These are phyloP conservation scores for Tubosaeta sp. DNA, from an alignment of 768 basidiomycete genomes.

Conservation along the genomic window DNA sequence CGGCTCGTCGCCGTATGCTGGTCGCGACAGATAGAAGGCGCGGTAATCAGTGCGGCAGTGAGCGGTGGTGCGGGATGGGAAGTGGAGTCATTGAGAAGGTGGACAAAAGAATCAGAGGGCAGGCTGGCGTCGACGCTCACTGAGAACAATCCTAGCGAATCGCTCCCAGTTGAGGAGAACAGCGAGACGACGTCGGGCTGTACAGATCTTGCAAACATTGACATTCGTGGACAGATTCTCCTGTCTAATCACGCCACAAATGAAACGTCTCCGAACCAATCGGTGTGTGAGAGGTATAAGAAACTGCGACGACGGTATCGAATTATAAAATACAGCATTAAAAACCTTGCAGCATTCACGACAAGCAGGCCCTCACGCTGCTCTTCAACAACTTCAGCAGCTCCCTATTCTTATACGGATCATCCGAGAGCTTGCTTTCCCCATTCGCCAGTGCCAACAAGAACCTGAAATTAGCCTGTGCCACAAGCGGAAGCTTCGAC, in stretches of 20 bases:
- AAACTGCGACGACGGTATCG: background rate
- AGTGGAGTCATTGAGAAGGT: constrained; percentile 56
- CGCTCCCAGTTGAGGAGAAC: constrained; percentile 68
- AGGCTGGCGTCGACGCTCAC: constrained; percentile 44
- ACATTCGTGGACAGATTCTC: constrained; percentile 13
- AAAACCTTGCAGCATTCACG: constrained; percentile 6
- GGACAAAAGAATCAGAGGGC: constrained; percentile 60
- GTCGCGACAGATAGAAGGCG: constrained; percentile 32
- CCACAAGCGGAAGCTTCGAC: constrained; percentile 66
- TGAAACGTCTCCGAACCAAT: constrained; percentile 10
- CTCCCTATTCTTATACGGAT: constrained; percentile 49
- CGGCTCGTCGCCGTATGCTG: constrained; percentile 30
- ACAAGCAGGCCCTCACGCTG: constrained; percentile 30
- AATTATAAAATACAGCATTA: constrained; percentile 15
- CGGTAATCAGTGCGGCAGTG: constrained; percentile 44
- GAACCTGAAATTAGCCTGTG: constrained; percentile 89
- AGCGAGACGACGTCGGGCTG: constrained; percentile 66
- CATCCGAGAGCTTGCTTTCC: constrained; percentile 46
- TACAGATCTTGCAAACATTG: constrained; percentile 52
- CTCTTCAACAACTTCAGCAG: constrained; percentile 52
- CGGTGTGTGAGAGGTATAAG: constrained; percentile 4
- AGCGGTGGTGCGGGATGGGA: constrained; percentile 44
- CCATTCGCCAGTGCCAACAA: constrained; percentile 61
- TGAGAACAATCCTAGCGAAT: constrained; percentile 57
- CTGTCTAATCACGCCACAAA: constrained; percentile 16